Evolutionary conservation across 768 basidiomycete species (phyloP), one percentile per base, ranked within the genome.

Genomic region (Chalciporus sphaerocephalus): DNA sequence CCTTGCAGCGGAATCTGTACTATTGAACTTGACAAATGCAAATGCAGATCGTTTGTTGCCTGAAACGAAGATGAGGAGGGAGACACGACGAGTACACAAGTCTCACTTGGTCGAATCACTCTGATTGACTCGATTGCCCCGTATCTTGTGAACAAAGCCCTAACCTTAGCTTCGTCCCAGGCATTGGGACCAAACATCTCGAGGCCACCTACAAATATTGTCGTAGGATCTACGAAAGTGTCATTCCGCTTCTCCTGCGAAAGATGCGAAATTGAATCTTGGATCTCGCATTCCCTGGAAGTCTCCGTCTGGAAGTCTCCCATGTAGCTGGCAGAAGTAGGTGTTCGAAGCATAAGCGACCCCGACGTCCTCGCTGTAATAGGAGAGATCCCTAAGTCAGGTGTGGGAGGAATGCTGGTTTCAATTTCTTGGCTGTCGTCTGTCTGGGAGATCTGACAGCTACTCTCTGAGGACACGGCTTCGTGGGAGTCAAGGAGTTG

Each of bases 131-230:
- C 79, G 8, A 91, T 69, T 1, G 75, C 74, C 9, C 81, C 84
- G 54, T 81, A 90, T 56, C 72, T 74, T 17, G 70, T 69, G 58
- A 91, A 91, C 37, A 85, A 69, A 6, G 60, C 57, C 23, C 64
- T 68, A 25, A 91, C 70, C 50, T 75, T 82, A 8, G 70, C 71
- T 57, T 90, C 86, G 36, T 81, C 76, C 88, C 87, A 90, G 6
- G 78, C 76, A 21, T 70, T 70, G 3, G 79, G 72, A 5, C 81
- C 83, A 54, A 71, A 73, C 57, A 79, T 75, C 54, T 85, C 81
- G 35, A 91, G 71, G 5, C 86, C 86, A 6, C 88, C 87, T 22
- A 89, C 83, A 59, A 89, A 90, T 22, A 91, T 70, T 2, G 85
- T 81, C 2, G 74, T 79, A 0, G 81, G 83, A 58, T 89, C 85